Conservation (phyloP, 2,329 filamentous ascomycete species). For the Penicillium oxalicum region DNA sequence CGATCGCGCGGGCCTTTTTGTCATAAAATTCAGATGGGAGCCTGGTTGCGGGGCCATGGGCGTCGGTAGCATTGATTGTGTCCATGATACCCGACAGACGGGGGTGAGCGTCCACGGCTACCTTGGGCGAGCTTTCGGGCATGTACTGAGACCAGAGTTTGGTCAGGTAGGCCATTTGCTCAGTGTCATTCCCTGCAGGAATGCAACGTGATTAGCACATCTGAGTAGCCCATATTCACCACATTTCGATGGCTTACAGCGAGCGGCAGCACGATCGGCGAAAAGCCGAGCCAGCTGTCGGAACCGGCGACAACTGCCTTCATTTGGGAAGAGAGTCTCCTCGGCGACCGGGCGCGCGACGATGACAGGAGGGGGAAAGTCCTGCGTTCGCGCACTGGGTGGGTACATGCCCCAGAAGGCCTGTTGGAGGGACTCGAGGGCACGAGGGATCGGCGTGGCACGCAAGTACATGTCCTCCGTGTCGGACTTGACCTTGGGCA, state of each 20-base stretch:
- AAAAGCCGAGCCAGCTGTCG: constrained; percentile 64
- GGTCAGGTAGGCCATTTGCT: constrained; percentile 79
- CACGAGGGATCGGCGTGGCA: constrained; percentile 66
- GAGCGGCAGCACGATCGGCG: constrained; percentile 62
- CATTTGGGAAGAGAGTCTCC: constrained; percentile 77
- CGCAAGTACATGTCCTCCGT: constrained; percentile 64
- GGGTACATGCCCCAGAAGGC: constrained; percentile 72
- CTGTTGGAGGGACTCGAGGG: constrained; percentile 72
- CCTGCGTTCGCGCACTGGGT: constrained; percentile 41
- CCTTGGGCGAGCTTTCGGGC: constrained; percentile 60
- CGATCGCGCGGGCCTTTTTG: constrained; percentile 58
- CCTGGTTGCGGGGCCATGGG: constrained; percentile 72
- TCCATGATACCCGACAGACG: constrained; percentile 89
- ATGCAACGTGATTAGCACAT: not conserved
- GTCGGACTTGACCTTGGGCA: constrained; percentile 54
- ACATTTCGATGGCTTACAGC: constrained; percentile 44
- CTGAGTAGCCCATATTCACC: constrained; percentile 1
- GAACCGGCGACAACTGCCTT: constrained; percentile 66
- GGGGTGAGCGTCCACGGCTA: constrained; percentile 79
- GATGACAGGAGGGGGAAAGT: constrained; percentile 59
- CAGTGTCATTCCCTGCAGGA: constrained; percentile 55
- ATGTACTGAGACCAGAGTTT: constrained; percentile 77
- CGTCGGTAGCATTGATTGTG: constrained; percentile 80
- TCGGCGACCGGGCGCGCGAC: constrained; percentile 59
- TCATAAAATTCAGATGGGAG: constrained; percentile 88